Base-by-base conservation (phyloP, 495 filamentous ascomycete genomes). In the Paragyromitra xinjiangensis region DNA sequence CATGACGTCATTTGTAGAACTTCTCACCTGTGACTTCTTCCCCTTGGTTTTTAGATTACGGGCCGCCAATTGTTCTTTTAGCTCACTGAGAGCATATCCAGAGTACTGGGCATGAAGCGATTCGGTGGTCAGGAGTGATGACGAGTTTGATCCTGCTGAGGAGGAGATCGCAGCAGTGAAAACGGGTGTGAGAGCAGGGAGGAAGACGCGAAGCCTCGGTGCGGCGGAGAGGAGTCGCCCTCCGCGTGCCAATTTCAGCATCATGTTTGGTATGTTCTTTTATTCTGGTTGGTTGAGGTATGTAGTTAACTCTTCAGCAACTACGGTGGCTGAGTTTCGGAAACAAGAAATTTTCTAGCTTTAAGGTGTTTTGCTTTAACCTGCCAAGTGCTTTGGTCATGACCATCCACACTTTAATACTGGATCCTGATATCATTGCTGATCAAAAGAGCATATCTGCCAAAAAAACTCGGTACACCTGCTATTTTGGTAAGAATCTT, bases 1-100 rank as follows among this genome's bases (percentile, higher is more conserved):
- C 29, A 65, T 77, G 74, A 77, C 74, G 74, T 77, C 74, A 77
- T 61, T 58, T 26, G 48, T 39, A 22, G 39, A 16, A 48, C 24
- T 40, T 14, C 61, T 50, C 50, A 73, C 74, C 22, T 73, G 29
- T n/a, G 40, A 8, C 37, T 59, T 77, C 3, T 22, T 66, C n/a
- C 74, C 61, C 3, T 9, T 11, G 7, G 12, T 14, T 9, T 16
- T 24, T 3, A 77, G 69, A 6, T 72, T 66, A n/a, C 68, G 74
- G 7, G 68, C 44, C 2, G 8, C 14, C 39, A 72, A 50, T 66
- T 72, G 61, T 0, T 56, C 9, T 34, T 3, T 72, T n/a, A 72
- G 19, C 14, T 61, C 42, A 6, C 19, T 64, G 4, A 11, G 8
- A 42, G 42, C 11, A 5, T 58, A n/a, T 14, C 9, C 24, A 1